Evolutionary conservation across 2,329 filamentous ascomycete species (phyloP).

Genomic region (Atkinsonella texensis): DNA sequence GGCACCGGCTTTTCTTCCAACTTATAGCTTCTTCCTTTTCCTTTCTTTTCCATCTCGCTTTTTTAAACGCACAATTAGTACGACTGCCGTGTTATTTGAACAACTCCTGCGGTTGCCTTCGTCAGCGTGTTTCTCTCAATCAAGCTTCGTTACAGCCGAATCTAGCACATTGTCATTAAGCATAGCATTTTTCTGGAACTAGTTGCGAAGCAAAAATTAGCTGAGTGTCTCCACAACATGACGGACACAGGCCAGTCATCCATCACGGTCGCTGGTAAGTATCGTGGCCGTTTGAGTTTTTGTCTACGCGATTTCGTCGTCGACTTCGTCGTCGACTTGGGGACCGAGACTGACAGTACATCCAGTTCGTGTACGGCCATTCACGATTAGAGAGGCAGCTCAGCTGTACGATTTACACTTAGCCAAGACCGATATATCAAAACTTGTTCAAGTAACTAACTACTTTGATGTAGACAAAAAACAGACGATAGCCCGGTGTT

Average conservation of each 20-base stretch:
- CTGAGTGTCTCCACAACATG: constrained; percentile 11
- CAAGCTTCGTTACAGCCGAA: background rate
- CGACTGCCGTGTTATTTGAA: background rate
- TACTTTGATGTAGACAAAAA: constrained; percentile 33
- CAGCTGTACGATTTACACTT: constrained; percentile 50
- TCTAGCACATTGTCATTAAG: background rate
- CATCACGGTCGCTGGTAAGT: constrained; percentile 44
- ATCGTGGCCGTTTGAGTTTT: background rate
- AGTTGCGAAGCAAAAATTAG: background rate
- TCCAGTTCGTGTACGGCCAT: constrained; percentile 56
- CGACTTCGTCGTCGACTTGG: background rate
- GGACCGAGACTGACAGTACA: constrained; percentile 15
- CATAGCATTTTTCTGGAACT: background rate
- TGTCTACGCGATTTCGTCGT: background rate
- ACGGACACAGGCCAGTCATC: constrained; percentile 32
- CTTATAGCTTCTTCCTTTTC: background rate
- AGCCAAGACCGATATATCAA: background rate
- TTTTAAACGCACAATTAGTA: background rate
- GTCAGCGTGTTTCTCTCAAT: background rate
- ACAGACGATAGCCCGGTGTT: constrained; percentile 81
- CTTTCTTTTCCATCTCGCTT: too few species aligned
- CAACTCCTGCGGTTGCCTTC: background rate
- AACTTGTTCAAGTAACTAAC: constrained; percentile 3
- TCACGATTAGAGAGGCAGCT: constrained; percentile 84
- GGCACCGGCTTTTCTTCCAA: background rate